Evolutionary conservation across 257 asterid species (phyloP).

Genomic region (Solanum bulbocastanum): DNA sequence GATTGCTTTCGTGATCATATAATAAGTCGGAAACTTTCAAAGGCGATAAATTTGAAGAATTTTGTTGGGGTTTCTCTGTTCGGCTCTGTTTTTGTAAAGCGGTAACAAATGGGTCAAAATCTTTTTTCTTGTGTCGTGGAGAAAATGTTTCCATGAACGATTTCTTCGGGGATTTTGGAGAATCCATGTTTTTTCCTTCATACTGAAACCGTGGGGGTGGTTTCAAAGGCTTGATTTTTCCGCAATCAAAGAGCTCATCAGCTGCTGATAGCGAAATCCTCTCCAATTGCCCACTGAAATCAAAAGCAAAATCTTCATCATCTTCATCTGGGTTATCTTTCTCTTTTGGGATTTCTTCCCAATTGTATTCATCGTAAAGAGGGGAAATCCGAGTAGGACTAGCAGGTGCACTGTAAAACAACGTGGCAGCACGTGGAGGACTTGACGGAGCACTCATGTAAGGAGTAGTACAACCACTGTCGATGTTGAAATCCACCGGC

Average conservation of each 20-base stretch:
- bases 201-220: conserved; percentile 53
- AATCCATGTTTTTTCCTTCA: conserved; percentile 12
- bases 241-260: conserved; percentile 83
- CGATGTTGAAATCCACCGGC: conserved; percentile 29
- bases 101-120: conserved; percentile 51
- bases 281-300: conserved; percentile 60
- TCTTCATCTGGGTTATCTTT: conserved; percentile 12
- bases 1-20: conserved; percentile 28
- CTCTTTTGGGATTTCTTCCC: conserved; percentile 56
- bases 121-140: conserved; percentile 21
- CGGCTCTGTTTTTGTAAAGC: conserved; percentile 43
- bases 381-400: conserved; percentile 35
- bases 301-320: conserved; percentile 60
- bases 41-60: background rate
- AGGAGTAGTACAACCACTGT: conserved; percentile 49
- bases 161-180: conserved; percentile 52
- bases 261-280: conserved; percentile 40
- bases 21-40: conserved; percentile 54
- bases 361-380: conserved; percentile 35
- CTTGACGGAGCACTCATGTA: conserved; percentile 55
- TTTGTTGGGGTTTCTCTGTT: background rate
- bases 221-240: conserved; percentile 68
- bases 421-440: conserved; percentile 36
- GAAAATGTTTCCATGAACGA: conserved; percentile 33
- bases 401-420: conserved; percentile 66